phyloP scores from a whole-genome alignment of 345 rosid genomes.

The Erodium maritimum region DNA sequence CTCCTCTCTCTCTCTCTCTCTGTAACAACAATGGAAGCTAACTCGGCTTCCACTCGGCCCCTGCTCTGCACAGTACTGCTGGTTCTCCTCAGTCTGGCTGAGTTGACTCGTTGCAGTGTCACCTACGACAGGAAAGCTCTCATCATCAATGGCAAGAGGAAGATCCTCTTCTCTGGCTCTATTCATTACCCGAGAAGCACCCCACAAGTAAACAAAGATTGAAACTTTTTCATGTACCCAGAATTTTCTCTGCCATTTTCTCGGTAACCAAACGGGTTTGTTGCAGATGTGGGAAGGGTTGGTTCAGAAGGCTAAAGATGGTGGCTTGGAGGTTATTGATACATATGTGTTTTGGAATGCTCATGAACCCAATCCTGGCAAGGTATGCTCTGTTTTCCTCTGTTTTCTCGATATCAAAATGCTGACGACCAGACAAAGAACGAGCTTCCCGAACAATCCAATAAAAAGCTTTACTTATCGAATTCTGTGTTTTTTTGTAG shows the following conservation, averaged over 20 bases:
- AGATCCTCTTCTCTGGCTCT: constrained; percentile 56
- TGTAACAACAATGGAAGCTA: too few species aligned
- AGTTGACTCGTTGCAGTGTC: constrained; percentile 22
- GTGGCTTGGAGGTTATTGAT: constrained; percentile 58
- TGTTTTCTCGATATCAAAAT: too few species aligned
- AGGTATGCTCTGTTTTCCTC: constrained; percentile 21
- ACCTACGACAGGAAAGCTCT: constrained; percentile 43
- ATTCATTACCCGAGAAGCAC: constrained; percentile 73
- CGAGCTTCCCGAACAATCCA: too few species aligned
- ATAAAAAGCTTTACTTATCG: neutral
- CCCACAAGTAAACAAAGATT: constrained; percentile 21
- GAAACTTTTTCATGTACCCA: neutral
- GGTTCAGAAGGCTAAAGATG: constrained; percentile 48
- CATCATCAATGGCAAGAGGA: constrained; percentile 39
- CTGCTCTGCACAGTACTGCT: too few species aligned
- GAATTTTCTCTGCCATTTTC: neutral
- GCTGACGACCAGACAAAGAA: too few species aligned
- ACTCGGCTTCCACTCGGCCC: too few species aligned
- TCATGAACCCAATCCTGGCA: constrained; percentile 63
- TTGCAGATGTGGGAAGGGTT: constrained; percentile 73
- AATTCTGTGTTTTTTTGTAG: constrained; percentile 13
- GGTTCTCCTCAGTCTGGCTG: too few species aligned
- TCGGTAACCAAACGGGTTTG: neutral
- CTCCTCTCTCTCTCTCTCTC: too few species aligned
- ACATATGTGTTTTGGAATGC: constrained; percentile 67